Base-by-base conservation (phyloP, 495 filamentous ascomycete species). In the Lineolata rhizophorae region DNA sequence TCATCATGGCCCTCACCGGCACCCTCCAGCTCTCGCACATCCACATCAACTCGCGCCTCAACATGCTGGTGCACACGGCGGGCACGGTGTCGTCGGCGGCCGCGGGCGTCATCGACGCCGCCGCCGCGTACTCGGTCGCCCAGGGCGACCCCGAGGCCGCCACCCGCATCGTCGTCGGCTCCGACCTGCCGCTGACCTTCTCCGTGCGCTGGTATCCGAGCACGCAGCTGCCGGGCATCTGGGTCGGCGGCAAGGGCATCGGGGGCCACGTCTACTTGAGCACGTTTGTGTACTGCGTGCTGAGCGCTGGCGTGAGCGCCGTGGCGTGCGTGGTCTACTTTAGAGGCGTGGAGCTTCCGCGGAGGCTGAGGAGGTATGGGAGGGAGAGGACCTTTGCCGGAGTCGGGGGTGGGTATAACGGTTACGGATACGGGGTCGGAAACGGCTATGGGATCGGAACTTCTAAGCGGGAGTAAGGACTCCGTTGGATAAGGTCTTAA, bases 1-100 rank as follows among this genome's bases (percentile, higher is more conserved):
- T 76, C 16, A 78, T 87, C 5, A 78, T 97, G 42, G 81, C 83
- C 6, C 57, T 97, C 14, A 70, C 83, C 27, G 87, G 87, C 12
- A 85, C 78, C 0, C 62, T 95, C 13, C 85, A 97, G 48, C 61
- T 72, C 19, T 77, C 70, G 44, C 87, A 97, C 48, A 60, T 97
- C 39, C 87, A 97, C 57, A 72, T 97, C 46, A 72, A 71, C 49
- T 83, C 83, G 5, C 65, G 74, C 38, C 63, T 97, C 50, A 94
- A 94, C 50, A 67, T 92, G 40, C 56, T 92, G 14, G 57, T 87
- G 40, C 82, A 92, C 47, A 21, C 18, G 5, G 81, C 72, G 37
- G 69, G 67, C 12, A 54, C 58, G 27, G 34, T 48, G 43, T 10
- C 45, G 30, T 12, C 54, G 37, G 33, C 52, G 43, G 83, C 80